Base-by-base conservation (phyloP, 2,329 filamentous ascomycete species). In the Fusarium marasasianum region DNA sequence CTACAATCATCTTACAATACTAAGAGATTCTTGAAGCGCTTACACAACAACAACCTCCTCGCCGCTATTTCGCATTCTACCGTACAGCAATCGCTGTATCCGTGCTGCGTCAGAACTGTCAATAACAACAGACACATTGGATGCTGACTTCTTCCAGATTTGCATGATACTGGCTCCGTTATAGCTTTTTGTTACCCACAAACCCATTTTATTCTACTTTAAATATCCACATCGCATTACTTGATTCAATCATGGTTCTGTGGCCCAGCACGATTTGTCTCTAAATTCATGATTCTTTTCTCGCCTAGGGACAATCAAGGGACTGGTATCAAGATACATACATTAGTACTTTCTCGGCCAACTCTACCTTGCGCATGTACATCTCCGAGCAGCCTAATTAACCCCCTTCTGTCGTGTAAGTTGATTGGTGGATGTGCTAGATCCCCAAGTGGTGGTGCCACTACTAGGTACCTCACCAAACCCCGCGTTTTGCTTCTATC, bases 381-480 rank as follows among this genome's bases (percentile, higher is more conserved):
- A 51, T 67, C 63, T 61, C 44, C 40, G 18, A 58, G n/a, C 31
- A 48, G 44, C 31, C 64, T 69, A 51, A 51, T 44, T 41, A 35
- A 38, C 66, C 53, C 59, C 48, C 26, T 29, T n/a, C 41, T 38
- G 67, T 69, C 75, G 66, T 78, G 77, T 78, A 78, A 78, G 77
- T 78, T 78, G 77, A 78, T 78, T 78, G 76, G 76, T 71, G 75
- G 72, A 63, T 18, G 56, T 47, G 53, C 38, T 48, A 18, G 60
- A 58, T 69, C 67, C 58, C 69, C 53, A 65, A 43, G 24, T 60
- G 45, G 44, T 69, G 56, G 65, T 57, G 67, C 66, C 37, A 57
- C 60, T 29, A n/a, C 20, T 18, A 35, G 33, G 33, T 35, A 33
- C 29, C 20, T 33, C n/a, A 10, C 31, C 59, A 55, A 62, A 70